Evolutionary conservation across 1,139 yeast genomes (phyloP).

Genomic region (Lodderomyces metapsilosis): DNA sequence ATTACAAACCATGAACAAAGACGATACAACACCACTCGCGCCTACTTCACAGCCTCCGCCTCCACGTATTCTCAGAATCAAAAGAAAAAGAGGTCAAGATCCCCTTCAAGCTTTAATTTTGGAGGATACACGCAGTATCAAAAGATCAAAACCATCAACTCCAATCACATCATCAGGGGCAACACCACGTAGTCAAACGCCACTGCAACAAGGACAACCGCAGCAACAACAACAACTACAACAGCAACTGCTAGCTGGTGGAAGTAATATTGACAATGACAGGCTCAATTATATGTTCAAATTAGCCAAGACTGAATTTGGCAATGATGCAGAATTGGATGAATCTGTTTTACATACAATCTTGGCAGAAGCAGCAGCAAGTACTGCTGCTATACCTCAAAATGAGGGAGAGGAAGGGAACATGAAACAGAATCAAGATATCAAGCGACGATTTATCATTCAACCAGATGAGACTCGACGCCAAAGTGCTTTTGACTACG

Average conservation of each 20-base stretch:
- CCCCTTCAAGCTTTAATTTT: conserved; percentile 75
- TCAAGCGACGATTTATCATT: conserved; percentile 3
- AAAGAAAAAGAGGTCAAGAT: conserved; percentile 81
- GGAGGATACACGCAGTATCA: conserved; percentile 37
- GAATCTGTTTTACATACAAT: conserved; percentile 20
- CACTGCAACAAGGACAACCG: background rate
- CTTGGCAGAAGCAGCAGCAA: conserved; percentile 13
- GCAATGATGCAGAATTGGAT: conserved; percentile 14
- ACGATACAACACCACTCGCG: background rate
- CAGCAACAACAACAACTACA: conserved; percentile 1
- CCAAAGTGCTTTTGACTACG: background rate
- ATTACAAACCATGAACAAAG: background rate
- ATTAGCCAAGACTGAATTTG: conserved; percentile 60
- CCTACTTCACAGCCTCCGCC: conserved; percentile 30
- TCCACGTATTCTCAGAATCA: conserved; percentile 72
- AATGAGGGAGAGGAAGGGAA: conserved; percentile 13
- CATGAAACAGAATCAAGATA: conserved; percentile 26
- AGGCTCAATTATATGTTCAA: conserved; percentile 45
- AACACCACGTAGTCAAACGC: conserved; percentile 15
- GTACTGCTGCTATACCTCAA: conserved; percentile 9
- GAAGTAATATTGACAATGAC: conserved; percentile 2
- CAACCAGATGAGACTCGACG: conserved; percentile 2
- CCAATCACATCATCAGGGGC: conserved; percentile 25
- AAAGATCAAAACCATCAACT: conserved; percentile 45
- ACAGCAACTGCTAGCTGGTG: conserved; percentile 14